Base-by-base conservation (phyloP, 306 rosid genomes). In the Dicorynia guianensis region DNA sequence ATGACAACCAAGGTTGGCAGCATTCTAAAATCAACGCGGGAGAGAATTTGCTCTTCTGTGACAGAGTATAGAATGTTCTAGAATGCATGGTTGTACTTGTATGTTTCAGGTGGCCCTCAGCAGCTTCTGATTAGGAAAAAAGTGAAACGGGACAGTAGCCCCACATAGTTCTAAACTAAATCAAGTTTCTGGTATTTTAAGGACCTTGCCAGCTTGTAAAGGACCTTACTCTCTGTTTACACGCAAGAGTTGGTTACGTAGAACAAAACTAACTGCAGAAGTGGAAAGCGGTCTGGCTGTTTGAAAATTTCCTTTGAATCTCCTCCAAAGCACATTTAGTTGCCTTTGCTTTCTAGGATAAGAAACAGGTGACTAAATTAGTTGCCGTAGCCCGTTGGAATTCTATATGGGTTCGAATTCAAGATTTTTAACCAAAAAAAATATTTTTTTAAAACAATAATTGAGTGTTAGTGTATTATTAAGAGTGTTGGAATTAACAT, bases 1-100 rank as follows among this genome's bases (percentile, higher is more conserved):
- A 70, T 71, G 88, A 74, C 85, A 79, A 63, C 79, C 19, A 80
- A 72, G 72, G 43, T 40, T 60, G 46, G 69, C 40, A 46, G 75
- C 47, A 44, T 56, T 40, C 50, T 34, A 47, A 72, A 69, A 65
- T 20, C 35, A 71, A 69, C 25, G 85, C 66, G 62, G 54, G 56
- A 46, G 33, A 57, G 34, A 33, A 67, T 46, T 46, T 76, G 63
- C 18, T 62, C 49, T 40, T 14, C 9, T 40, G 63, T 73, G 79
- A 64, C 17, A 8, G n/a, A 36, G 53, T 68, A 74, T 12, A 71
- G 71, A 77, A 75, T 59, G 19, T 66, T 81, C 58, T 61, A 76
- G 78, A 75, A 84, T 35, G 66, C 77, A 72, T 57, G 71, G 42
- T 69, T 53, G 30, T 55, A n/a, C 69, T 69, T 53, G 30, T 55